These are phyloP conservation scores for Volvox reticuliferus DNA, from an alignment of 139 green algal species.

Conservation along the genomic window DNA sequence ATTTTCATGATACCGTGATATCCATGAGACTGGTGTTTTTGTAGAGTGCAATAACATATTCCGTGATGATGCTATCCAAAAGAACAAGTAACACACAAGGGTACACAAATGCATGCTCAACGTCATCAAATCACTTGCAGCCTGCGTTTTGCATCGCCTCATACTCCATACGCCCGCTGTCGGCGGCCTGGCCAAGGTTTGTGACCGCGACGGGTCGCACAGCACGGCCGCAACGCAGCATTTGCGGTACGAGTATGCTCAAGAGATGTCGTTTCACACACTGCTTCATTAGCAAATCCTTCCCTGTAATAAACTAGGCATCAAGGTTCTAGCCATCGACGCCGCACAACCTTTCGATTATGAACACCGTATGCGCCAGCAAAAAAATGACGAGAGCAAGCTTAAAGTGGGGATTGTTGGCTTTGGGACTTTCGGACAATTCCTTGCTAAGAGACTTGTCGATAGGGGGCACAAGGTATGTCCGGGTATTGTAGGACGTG, in stretches of 20 bases:
- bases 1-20: no score
- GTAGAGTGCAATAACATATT: not conserved
- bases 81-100: not conserved
- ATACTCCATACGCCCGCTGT: not conserved
- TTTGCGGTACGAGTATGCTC: not conserved
- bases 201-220: not conserved
- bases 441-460: constrained; percentile 92
- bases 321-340: constrained; percentile 77
- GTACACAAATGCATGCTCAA: constrained; percentile 1
- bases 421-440: constrained; percentile 99
- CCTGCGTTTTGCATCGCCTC: not conserved
- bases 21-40: no score
- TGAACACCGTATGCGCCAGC: constrained; percentile 69
- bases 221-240: not conserved
- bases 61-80: not conserved
- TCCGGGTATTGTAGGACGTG: not conserved
- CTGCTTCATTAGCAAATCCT: no score
- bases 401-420: constrained; percentile 96
- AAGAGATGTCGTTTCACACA: no score
- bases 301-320: not conserved
- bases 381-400: constrained; percentile 58
- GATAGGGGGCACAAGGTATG: constrained; percentile 36
- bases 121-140: not conserved
- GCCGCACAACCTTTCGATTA: constrained; percentile 91
- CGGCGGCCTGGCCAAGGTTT: not conserved